Evolutionary conservation across 129 eudicot genomes (phyloP).

Genomic region (Silybum marianum): DNA sequence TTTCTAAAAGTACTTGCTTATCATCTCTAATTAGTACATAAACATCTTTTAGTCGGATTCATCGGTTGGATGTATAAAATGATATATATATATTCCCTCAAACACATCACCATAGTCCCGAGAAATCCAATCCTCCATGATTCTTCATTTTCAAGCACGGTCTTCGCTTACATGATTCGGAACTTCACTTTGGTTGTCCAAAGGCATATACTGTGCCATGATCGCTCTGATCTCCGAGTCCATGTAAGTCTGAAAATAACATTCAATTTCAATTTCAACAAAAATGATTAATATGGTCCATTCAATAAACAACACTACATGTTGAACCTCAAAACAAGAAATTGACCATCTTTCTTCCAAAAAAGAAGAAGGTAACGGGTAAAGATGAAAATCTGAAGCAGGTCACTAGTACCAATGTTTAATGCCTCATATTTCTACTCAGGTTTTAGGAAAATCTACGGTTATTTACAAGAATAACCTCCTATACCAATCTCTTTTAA

Average conservation of each 20-base stretch:
- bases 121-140: conserved; percentile 10
- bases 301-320: too few species aligned
- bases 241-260: conserved; percentile 74
- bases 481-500: too few species aligned
- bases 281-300: background rate
- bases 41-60: conserved; percentile 40
- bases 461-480: too few species aligned
- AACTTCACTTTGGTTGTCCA: conserved; percentile 87
- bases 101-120: conserved; percentile 36
- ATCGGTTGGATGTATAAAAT: conserved; percentile 38
- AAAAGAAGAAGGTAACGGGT: background rate
- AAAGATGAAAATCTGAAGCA: too few species aligned
- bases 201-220: conserved; percentile 92
- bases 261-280: conserved; percentile 1
- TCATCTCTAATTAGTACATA: conserved; percentile 37
- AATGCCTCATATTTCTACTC: too few species aligned
- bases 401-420: too few species aligned
- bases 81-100: conserved; percentile 18
- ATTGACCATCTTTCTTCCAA: background rate
- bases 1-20: conserved; percentile 21
- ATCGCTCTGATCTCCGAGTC: conserved; percentile 98
- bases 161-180: conserved; percentile 65
- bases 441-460: too few species aligned
- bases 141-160: conserved; percentile 49
- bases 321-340: too few species aligned